Evolutionary conservation across 2,329 filamentous ascomycete genomes (phyloP).

Genomic region (Dryadomyces quercus-mongolicae): DNA sequence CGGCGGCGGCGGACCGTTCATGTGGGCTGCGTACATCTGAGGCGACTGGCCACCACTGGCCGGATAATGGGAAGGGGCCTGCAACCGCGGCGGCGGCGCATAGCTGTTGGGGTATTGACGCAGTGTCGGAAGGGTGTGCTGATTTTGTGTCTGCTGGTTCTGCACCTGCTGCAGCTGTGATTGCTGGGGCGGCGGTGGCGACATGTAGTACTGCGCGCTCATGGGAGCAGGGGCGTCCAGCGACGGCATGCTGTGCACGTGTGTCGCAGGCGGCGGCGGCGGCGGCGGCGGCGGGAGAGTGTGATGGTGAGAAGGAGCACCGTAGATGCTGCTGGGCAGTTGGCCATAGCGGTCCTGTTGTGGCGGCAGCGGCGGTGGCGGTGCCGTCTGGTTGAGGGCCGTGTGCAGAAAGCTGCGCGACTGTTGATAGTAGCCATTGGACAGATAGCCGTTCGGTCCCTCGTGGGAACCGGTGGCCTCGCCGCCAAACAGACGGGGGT

Average conservation of each 20-base stretch:
- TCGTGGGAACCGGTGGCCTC: neutral
- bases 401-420: constrained; percentile 8
- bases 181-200: constrained; percentile 3
- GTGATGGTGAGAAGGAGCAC: neutral
- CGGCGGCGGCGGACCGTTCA: neutral
- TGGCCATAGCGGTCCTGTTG: neutral
- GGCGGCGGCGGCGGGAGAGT: neutral
- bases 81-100: neutral
- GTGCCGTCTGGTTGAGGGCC: constrained; percentile 5
- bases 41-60: neutral
- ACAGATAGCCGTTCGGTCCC: neutral
- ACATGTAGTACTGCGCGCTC: constrained; percentile 9
- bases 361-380: neutral
- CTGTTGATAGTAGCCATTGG: constrained; percentile 1
- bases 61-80: neutral
- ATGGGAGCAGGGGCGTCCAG: neutral
- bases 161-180: neutral
- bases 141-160: neutral
- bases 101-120: constrained; percentile 5
- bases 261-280: neutral
- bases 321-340: neutral
- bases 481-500: constrained; percentile 13
- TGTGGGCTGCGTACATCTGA: neutral
- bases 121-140: constrained; percentile 2
- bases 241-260: neutral